Conservation (phyloP, 2,329 filamentous ascomycete species). For the Xylaria hypoxylon region DNA sequence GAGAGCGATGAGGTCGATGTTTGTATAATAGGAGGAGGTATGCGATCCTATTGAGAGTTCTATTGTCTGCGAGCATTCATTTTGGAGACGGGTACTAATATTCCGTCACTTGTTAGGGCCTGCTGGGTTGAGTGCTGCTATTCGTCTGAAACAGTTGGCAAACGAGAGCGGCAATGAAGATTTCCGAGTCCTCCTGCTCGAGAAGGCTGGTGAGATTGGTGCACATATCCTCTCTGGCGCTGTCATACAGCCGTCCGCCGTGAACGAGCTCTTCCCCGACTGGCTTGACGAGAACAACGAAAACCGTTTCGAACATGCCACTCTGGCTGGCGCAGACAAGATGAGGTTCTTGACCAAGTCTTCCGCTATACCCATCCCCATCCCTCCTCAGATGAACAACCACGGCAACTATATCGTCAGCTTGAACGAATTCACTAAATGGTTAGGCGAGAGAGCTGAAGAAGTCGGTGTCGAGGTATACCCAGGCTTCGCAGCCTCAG, state of each 20-base stretch:
- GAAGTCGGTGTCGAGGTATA: constrained; percentile 97
- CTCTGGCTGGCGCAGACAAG: constrained; percentile 82
- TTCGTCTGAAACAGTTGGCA: constrained; percentile 93
- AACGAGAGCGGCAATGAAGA: constrained; percentile 96
- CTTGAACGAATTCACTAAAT: constrained; percentile 93
- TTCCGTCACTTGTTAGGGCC: constrained; percentile 67
- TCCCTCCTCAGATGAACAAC: constrained; percentile 97
- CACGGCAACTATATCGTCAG: constrained; percentile 98
- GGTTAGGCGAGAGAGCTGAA: constrained; percentile 96
- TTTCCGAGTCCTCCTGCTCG: constrained; percentile 90
- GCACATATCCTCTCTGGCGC: constrained; percentile 97
- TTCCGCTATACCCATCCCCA: constrained; percentile 80
- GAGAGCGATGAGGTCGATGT: constrained; percentile 96
- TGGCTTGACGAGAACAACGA: constrained; percentile 93
- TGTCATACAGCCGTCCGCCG: constrained; percentile 88
- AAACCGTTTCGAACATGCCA: constrained; percentile 86
- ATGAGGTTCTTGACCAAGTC: constrained; percentile 95
- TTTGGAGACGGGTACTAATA: constrained; percentile 25
- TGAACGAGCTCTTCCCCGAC: constrained; percentile 91
- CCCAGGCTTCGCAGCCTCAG: constrained; percentile 92
- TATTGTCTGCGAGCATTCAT: background rate
- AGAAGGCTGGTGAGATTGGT: constrained; percentile 95
- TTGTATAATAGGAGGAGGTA: constrained; percentile 91
- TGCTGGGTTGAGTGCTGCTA: constrained; percentile 90
- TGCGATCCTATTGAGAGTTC: constrained; percentile 38